Conservation (phyloP, 2,329 filamentous ascomycete species). For the Fusarium sp. region DNA sequence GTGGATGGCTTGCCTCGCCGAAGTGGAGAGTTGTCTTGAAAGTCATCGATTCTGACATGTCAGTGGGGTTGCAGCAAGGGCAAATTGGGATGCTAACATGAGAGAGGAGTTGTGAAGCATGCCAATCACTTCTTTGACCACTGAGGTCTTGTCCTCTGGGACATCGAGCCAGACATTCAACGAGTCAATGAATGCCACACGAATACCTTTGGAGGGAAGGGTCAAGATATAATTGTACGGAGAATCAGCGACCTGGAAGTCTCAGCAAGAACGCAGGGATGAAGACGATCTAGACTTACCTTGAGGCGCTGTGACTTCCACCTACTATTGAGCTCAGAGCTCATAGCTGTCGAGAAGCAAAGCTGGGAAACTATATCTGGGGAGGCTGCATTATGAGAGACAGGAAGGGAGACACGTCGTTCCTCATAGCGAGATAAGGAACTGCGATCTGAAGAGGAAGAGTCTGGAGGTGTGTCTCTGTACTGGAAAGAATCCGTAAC, state of each 20-base stretch:
- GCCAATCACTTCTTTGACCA: not conserved
- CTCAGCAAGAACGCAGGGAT: fast-evolving
- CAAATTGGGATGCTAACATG: not conserved
- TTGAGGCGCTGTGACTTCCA: not conserved
- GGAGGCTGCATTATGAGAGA: fast-evolving
- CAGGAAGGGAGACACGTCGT: not conserved
- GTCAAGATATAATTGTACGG: not conserved
- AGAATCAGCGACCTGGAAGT: not conserved
- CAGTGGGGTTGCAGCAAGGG: fast-evolving
- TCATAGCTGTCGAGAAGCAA: not conserved
- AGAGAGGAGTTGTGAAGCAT: slow-evolving; percentile 10
- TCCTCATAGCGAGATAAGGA: not conserved
- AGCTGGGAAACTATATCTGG: not conserved
- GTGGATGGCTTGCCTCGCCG: slow-evolving; percentile 7
- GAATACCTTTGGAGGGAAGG: not conserved
- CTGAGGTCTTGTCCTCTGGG: fast-evolving
- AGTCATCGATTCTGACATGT: slow-evolving; percentile 1
- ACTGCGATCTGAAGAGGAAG: not conserved
- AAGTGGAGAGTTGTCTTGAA: slow-evolving; percentile 1
- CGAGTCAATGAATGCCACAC: not conserved
- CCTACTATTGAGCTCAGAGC: not conserved
- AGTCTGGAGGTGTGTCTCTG: not conserved
- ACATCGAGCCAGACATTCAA: slow-evolving; percentile 1
- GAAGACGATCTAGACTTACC: fast-evolving
- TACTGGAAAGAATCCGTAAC: not conserved